Percentiles rank a stretch among this genome's conserved stretches.
Evolutionary conservation across 2,329 filamentous ascomycete species (phyloP).

Genomic region (Aspergillus awamori): DNA sequence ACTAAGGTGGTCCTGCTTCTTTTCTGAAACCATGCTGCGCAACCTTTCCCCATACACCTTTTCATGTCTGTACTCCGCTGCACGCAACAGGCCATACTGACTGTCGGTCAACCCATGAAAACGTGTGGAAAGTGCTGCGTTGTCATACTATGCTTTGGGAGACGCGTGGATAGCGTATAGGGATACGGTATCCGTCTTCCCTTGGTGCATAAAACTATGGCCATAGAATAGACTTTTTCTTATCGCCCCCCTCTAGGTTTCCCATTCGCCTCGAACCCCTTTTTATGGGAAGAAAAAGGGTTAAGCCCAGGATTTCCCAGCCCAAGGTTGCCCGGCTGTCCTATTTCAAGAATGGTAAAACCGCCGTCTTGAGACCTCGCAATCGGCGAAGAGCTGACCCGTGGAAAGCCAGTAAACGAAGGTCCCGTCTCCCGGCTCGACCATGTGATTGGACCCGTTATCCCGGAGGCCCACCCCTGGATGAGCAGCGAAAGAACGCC

Average conservation of each 20-base stretch:
- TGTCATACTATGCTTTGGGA: background rate
- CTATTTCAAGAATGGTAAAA: conserved; percentile 9
- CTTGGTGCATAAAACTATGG: background rate
- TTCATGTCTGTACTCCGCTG: background rate
- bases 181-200: background rate
- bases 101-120: background rate
- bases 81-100: background rate
- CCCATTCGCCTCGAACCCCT: conserved; percentile 3
- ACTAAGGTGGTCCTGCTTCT: conserved; percentile 1
- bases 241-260: background rate
- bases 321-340: background rate
- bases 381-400: background rate
- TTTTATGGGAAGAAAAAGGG: background rate
- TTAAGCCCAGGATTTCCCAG: background rate
- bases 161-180: background rate
- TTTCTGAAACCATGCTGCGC: conserved; percentile 8
- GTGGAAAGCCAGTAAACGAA: conserved; percentile 1
- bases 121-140: background rate
- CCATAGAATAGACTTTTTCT: background rate
- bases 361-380: background rate
- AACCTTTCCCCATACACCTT: conserved; percentile 2
- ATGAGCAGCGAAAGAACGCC: conserved; percentile 8
- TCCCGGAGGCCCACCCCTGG: conserved; percentile 7
- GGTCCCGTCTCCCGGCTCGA: background rate
- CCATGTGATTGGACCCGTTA: conserved; percentile 1